These are phyloP conservation scores for Cyamopsis tetragonoloba DNA, from an alignment of 306 rosid species.

Conservation along the genomic window DNA sequence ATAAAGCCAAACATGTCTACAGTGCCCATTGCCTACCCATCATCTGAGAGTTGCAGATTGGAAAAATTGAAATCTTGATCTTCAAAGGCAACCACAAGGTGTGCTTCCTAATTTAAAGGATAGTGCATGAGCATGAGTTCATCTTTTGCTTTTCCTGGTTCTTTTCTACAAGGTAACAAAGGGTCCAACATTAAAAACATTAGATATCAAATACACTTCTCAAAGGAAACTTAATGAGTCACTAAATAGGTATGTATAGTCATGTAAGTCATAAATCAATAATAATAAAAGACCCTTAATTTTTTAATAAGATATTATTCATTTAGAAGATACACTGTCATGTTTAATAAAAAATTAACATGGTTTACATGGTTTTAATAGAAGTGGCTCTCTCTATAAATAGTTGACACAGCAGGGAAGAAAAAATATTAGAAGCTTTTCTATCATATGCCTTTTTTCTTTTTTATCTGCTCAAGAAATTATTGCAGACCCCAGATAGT, in stretches of 20 bases:
- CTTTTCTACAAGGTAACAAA: slow-evolving; percentile 39
- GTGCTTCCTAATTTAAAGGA: slow-evolving; percentile 47
- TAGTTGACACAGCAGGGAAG: no score
- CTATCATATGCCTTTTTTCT: neutral
- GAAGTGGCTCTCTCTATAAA: no score
- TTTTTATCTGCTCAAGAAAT: neutral
- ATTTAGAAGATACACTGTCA: neutral
- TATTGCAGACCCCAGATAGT: neutral
- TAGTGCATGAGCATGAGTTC: slow-evolving; percentile 61
- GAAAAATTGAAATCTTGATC: slow-evolving; percentile 13
- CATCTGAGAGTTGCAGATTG: slow-evolving; percentile 6
- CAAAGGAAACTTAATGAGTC: neutral
- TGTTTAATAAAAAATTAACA: neutral
- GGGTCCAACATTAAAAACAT: neutral
- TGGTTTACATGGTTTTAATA: no score
- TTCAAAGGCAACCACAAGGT: slow-evolving; percentile 23
- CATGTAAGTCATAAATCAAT: neutral
- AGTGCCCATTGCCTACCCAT: slow-evolving; percentile 23
- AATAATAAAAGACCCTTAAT: neutral
- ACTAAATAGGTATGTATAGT: neutral
- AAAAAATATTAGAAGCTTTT: neutral
- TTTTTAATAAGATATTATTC: slow-evolving; percentile 2
- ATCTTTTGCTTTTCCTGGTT: slow-evolving; percentile 41
- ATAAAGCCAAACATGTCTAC: slow-evolving; percentile 16
- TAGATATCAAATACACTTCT: neutral